Base-by-base conservation (phyloP, 2,329 filamentous ascomycete genomes). In the Pseudopyrenochaeta lycopersici region DNA sequence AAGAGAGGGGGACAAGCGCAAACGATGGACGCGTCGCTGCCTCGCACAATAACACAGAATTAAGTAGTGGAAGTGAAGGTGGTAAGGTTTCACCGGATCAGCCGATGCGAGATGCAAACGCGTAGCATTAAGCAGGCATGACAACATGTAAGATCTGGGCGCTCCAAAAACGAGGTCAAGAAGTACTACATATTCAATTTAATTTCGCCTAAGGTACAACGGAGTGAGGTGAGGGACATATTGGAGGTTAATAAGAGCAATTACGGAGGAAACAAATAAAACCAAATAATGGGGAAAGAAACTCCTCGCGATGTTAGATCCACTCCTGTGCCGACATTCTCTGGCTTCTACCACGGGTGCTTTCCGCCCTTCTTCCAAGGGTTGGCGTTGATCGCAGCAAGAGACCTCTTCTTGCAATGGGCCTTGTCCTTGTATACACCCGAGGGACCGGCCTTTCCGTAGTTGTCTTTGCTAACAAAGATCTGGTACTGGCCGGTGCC, bases 401-500 rank as follows among this genome's bases (percentile, higher is more conserved):
- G 62, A n/a, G 36, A 39, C 20, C 48, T 21, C 29, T 48, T 41
- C 33, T 36, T 29, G 40, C 55, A 60, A 1, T 39, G 3, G 7
- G 27, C 15, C 18, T 32, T 31, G 39, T 58, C 54, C 48, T 61
- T 62, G 32, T 35, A 30, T 17, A 62, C 50, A 49, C 59, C 66
- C 32, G 63, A 58, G 31, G 62, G 50, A 23, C 41, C 48, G n/a
- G 49, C 43, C 4, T 36, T 35, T 30, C 62, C 54, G 31, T 64
- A 70, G 49, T 71, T 71, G 12, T 46, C 46, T 41, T 52, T 49
- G 58, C 63, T 65, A 58, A 70, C 60, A 53, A 64, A 72, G 20
- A 73, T 56, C 47, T 71, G 60, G 60, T 59, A 72, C 38, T 70
- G 61, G 18, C 63, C 62, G 15, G 66, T 70, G 27, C 36, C 41